Percentiles rank a stretch among this genome's conserved stretches.
phyloP scores from a whole-genome alignment of 768 basidiomycete species.

The Lentinula edodes region DNA sequence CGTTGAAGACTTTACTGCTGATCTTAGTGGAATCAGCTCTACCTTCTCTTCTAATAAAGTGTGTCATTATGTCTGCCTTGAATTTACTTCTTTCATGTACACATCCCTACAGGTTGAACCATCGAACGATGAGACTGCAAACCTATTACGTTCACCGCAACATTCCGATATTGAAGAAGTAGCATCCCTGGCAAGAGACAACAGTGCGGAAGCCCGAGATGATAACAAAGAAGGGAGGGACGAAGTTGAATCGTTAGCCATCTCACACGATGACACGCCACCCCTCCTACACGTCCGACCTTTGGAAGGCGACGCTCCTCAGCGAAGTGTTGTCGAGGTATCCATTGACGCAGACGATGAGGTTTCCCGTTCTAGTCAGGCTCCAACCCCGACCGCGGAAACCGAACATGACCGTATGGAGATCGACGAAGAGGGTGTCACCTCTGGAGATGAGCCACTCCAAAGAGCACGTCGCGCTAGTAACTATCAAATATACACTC shows the following conservation, averaged over 20 bases:
- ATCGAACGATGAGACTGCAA: background rate
- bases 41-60: background rate
- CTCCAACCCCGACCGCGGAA: slow-evolving; percentile 5
- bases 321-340: background rate
- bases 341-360: slow-evolving; percentile 3
- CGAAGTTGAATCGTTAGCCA: background rate
- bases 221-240: background rate
- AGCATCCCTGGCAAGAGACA: background rate
- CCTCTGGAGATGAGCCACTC: slow-evolving; percentile 28
- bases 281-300: background rate
- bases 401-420: slow-evolving; percentile 14
- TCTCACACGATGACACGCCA: background rate
- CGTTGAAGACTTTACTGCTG: background rate
- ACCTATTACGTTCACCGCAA: too few species aligned
- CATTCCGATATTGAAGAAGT: background rate
- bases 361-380: background rate
- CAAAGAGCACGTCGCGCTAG: slow-evolving; percentile 16
- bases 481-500: slow-evolving; percentile 10
- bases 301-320: background rate
- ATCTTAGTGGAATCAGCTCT: background rate
- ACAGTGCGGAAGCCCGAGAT: background rate
- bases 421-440: slow-evolving; percentile 14
- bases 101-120: background rate
- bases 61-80: background rate
- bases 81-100: background rate